These are phyloP conservation scores for Selaginella moellendorffii DNA, from an alignment of 75 land plant species.

Conservation along the genomic window DNA sequence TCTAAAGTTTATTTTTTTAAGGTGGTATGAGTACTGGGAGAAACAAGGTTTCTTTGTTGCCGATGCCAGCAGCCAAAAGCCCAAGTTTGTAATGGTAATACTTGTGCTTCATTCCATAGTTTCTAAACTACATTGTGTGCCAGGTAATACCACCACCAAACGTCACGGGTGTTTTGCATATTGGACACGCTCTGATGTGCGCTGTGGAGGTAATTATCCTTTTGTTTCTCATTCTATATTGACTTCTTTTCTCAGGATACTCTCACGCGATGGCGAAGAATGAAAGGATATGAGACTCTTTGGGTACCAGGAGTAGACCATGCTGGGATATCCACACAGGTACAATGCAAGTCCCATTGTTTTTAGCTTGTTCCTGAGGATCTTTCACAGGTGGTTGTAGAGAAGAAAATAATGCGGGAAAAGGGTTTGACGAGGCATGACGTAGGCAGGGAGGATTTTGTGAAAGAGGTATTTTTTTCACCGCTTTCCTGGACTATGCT, in stretches of 20 bases:
- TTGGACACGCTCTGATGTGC: constrained; percentile 89
- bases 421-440: constrained; percentile 72
- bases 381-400: constrained; percentile 70
- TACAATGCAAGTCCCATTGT: constrained; percentile 7
- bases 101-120: no score
- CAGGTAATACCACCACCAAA: constrained; percentile 96
- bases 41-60: constrained; percentile 62
- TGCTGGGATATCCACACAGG: constrained; percentile 98
- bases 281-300: constrained; percentile 81
- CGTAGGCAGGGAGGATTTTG: constrained; percentile 71
- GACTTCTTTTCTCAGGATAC: constrained; percentile 34
- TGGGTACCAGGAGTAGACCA: constrained; percentile 98
- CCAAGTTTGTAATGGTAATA: constrained; percentile 61
- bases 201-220: constrained; percentile 81
- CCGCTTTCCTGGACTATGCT: background rate
- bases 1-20: constrained; percentile 14
- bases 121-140: background rate
- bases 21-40: constrained; percentile 95
- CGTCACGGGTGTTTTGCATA: constrained; percentile 91
- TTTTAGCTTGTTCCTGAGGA: background rate
- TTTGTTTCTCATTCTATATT: no score
- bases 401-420: constrained; percentile 90
- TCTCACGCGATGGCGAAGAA: constrained; percentile 65
- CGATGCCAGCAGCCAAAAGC: constrained; percentile 51
- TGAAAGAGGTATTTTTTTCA: no score